phyloP scores from a whole-genome alignment of 164 flowering plant genomes.

The Sedum album region DNA sequence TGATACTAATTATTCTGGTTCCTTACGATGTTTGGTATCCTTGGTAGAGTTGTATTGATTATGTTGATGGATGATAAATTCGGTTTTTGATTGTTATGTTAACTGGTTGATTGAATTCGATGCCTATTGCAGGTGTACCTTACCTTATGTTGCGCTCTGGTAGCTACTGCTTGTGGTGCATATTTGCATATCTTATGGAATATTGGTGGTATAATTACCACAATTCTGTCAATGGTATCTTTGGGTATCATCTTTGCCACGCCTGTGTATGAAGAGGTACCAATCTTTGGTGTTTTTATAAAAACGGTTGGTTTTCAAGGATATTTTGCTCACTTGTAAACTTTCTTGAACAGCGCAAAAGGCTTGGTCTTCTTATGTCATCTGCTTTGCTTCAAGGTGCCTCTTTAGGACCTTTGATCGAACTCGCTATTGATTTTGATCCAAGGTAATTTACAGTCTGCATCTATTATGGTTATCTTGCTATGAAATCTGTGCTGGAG shows the following conservation, averaged over 20 bases:
- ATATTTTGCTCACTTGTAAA: background rate
- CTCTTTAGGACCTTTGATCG: slow-evolving; percentile 71
- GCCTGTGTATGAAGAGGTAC: slow-evolving; percentile 64
- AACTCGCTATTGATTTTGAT: slow-evolving; percentile 55
- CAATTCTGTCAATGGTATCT: slow-evolving; percentile 45
- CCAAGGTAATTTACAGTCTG: slow-evolving; percentile 38
- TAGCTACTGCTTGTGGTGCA: slow-evolving; percentile 69
- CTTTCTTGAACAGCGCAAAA: slow-evolving; percentile 43
- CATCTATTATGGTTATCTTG: background rate
- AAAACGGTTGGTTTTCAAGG: background rate
- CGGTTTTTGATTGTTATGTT: background rate
- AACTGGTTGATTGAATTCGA: background rate
- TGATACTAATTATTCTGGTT: too few species aligned
- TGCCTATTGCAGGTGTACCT: slow-evolving; percentile 57
- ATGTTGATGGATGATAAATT: too few species aligned
- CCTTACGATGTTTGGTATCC: too few species aligned
- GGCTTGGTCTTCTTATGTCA: slow-evolving; percentile 62
- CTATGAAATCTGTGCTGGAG: background rate
- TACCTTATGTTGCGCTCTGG: slow-evolving; percentile 59
- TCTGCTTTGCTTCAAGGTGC: slow-evolving; percentile 66
- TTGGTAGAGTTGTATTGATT: too few species aligned
- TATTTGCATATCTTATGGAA: slow-evolving; percentile 74
- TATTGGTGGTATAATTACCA: slow-evolving; percentile 75
- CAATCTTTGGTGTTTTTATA: background rate
- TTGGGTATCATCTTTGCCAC: slow-evolving; percentile 45